Base-by-base conservation (phyloP, 768 basidiomycete genomes). In the Suillus placidus region DNA sequence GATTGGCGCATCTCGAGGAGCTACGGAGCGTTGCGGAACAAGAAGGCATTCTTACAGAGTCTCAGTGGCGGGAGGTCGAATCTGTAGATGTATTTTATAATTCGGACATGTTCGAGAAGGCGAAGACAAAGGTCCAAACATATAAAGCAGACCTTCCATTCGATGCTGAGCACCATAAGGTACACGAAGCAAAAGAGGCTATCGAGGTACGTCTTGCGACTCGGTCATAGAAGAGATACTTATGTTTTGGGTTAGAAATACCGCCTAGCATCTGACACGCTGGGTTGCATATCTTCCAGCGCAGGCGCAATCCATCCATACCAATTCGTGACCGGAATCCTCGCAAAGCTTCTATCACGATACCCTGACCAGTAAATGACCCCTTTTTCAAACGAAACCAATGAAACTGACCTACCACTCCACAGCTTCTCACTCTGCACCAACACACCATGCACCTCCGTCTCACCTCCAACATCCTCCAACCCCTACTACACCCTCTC, bases 291-390 rank as follows among this genome's bases (percentile, higher is more conserved):
- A 43, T 76, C 79, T 14, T 85, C 82, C 30, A 71, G 76, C 0
- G 90, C 85, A 13, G 90, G 88, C 7, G 86, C 90, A 0, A 76
- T 88, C 4, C 88, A 92, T 71, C 87, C 90, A 2, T 92, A 92
- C 72, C 85, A 85, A 30, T 80, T 90, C 51, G 85, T 91, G 14
- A 92, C 90, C 1, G 83, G 86, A 0, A 80, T 91, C 34, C 77
- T 91, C 10, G 69, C 81, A 30, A 85, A 84, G 37, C 79, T 90
- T 5, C 73, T 90, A 4, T 55, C 74, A 16, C 77, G 78, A 35
- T 80, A 87, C 69, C 72, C 83, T 14, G 71, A 83, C 13, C 80
- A 76, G 87, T 87, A 67, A 67, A 82, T 74, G 12, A 37, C 56
- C 47, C 34, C 18, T 40, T 42, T 37, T 16, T 16, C n/a, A 42